These are phyloP conservation scores for Vinca minor DNA, from an alignment of 257 asterid genomes.

Conservation along the genomic window DNA sequence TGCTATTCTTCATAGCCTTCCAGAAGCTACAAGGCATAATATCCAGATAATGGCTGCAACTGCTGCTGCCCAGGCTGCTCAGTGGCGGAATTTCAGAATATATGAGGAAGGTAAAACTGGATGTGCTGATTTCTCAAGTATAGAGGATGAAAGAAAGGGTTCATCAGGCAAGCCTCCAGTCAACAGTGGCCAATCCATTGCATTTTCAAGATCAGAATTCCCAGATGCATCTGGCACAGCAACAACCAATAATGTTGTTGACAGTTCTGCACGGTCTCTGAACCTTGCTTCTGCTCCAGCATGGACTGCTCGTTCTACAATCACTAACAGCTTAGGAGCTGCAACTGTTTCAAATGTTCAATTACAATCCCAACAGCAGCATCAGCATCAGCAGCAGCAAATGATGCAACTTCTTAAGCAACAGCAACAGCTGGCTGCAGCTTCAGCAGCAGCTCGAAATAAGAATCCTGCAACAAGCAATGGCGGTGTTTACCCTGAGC, in stretches of 20 bases:
- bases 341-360: conserved; percentile 41
- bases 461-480: conserved; percentile 39
- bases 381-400: conserved; percentile 35
- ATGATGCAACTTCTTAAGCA: conserved; percentile 40
- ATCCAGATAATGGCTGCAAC: conserved; percentile 56
- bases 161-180: conserved; percentile 32
- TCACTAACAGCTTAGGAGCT: conserved; percentile 28
- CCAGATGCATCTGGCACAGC: conserved; percentile 38
- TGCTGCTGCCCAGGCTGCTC: conserved; percentile 41
- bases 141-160: conserved; percentile 60
- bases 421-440: conserved; percentile 31
- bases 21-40: conserved; percentile 63
- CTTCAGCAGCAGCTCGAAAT: too few species aligned
- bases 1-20: conserved; percentile 55
- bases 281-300: conserved; percentile 33
- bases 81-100: conserved; percentile 47
- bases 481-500: conserved; percentile 54
- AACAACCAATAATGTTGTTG: conserved; percentile 38
- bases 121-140: conserved; percentile 33
- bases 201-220: conserved; percentile 55
- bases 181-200: conserved; percentile 58
- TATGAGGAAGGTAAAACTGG: conserved; percentile 57
- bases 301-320: conserved; percentile 39
- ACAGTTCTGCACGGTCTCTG: conserved; percentile 44
- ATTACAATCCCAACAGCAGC: conserved; percentile 50